Conservation (phyloP, 2,329 filamentous ascomycete species). For the Corniculantispora saksenae region DNA sequence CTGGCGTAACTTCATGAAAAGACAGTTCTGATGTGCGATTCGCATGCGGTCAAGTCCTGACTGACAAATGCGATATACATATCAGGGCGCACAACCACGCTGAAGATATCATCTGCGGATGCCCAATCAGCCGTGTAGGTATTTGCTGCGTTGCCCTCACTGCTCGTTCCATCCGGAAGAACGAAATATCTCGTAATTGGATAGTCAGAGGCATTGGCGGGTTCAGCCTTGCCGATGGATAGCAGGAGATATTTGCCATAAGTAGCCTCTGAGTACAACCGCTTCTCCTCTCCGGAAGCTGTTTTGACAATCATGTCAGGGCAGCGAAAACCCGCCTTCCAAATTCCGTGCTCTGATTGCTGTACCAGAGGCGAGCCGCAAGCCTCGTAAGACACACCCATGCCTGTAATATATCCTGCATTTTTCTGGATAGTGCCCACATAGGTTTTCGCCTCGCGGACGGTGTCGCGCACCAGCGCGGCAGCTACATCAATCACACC, state of each 20-base stretch:
- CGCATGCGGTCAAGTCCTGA: background rate
- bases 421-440: slow-evolving; percentile 49
- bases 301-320: slow-evolving; percentile 36
- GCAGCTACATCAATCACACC: slow-evolving; percentile 50
- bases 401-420: slow-evolving; percentile 49
- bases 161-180: background rate
- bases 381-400: slow-evolving; percentile 44
- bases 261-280: slow-evolving; percentile 34
- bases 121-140: slow-evolving; percentile 35
- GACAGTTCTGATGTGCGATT: background rate
- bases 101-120: slow-evolving; percentile 27
- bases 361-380: slow-evolving; percentile 37
- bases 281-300: slow-evolving; percentile 21
- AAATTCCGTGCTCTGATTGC: slow-evolving; percentile 36
- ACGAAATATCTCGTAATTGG: slow-evolving; percentile 8
- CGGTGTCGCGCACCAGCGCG: slow-evolving; percentile 46
- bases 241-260: slow-evolving; percentile 37
- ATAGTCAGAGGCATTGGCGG: background rate
- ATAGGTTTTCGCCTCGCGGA: slow-evolving; percentile 45
- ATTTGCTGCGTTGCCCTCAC: slow-evolving; percentile 12
- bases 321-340: slow-evolving; percentile 40
- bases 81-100: slow-evolving; percentile 41
- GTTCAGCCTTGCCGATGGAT: slow-evolving; percentile 18
- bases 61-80: slow-evolving; percentile 38
- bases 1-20: background rate